A percentile compares a stretch with the other conserved stretches of the same genome.
Evolutionary conservation across 1,284 basidiomycete species (phyloP).

Genomic region (Ceratobasidium sp.): DNA sequence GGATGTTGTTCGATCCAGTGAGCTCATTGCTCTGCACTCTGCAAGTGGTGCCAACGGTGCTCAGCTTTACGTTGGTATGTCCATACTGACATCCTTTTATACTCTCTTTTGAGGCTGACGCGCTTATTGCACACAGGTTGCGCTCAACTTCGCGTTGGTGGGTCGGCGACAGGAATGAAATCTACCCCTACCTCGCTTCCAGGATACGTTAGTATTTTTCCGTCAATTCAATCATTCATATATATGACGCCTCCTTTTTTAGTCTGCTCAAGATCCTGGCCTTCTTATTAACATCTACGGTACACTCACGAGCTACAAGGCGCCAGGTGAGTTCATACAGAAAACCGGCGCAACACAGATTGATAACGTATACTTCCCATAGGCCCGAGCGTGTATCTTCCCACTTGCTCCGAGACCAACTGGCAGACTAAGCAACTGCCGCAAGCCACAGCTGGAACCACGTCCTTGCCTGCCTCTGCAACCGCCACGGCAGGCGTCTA

Average conservation of each 20-base stretch:
- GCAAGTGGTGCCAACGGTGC: neutral
- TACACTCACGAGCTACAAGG: slow-evolving; percentile 2
- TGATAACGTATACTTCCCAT: too few relatives aligned
- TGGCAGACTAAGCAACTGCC: slow-evolving; percentile 9
- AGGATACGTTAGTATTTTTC: neutral
- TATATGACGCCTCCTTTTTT: neutral
- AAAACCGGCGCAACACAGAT: neutral
- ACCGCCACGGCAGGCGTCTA: neutral
- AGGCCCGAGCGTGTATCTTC: slow-evolving; percentile 2
- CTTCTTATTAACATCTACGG: neutral
- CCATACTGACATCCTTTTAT: neutral
- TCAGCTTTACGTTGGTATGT: neutral
- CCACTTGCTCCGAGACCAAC: slow-evolving; percentile 12
- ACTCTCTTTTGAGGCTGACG: neutral
- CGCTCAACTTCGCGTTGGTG: neutral
- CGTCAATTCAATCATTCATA: neutral
- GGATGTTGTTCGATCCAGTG: neutral
- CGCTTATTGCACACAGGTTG: neutral
- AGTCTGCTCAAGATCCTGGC: neutral
- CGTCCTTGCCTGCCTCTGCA: neutral
- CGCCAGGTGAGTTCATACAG: neutral
- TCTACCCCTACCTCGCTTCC: neutral
- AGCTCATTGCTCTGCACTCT: neutral
- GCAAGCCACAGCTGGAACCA: neutral
- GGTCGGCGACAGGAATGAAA: neutral